Conservation (phyloP, 1,284 basidiomycete genomes). For the Fomitopsis schrenkii region DNA sequence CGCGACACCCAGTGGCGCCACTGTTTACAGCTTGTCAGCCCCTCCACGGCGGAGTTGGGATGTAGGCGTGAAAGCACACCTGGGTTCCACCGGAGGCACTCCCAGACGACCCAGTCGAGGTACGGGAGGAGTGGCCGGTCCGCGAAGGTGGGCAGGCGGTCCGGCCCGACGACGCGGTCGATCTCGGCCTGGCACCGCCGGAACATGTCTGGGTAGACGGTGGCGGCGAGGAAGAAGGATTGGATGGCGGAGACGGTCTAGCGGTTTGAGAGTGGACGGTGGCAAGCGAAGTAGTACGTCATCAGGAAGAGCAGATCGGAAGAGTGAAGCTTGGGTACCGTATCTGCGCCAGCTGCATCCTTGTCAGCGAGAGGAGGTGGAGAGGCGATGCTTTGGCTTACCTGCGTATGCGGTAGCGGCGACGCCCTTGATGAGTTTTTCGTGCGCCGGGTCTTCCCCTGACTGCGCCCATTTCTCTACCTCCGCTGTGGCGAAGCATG, state of each 20-base stretch:
- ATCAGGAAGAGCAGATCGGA: neutral
- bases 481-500: constrained; percentile 12
- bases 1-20: constrained; percentile 19
- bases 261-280: neutral
- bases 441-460: constrained; percentile 9
- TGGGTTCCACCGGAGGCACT: constrained; percentile 22
- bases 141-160: constrained; percentile 28
- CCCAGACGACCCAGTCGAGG: constrained; percentile 28
- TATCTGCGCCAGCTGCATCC: constrained; percentile 20
- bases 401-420: constrained; percentile 21
- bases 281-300: neutral
- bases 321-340: constrained; percentile 9
- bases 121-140: constrained; percentile 29
- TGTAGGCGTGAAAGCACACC: neutral
- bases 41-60: neutral
- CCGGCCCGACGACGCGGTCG: constrained; percentile 24
- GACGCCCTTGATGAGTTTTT: constrained; percentile 18
- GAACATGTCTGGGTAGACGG: constrained; percentile 22
- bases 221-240: constrained; percentile 21
- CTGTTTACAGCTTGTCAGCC: neutral
- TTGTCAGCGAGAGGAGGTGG: neutral
- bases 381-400: neutral
- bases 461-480: constrained; percentile 10
- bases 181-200: constrained; percentile 28
- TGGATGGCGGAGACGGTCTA: constrained; percentile 20